A percentile compares a stretch with the other conserved stretches of the same genome.
These are phyloP conservation scores for Shiraia bambusicola DNA, from an alignment of 2,329 filamentous ascomycete genomes.

Conservation along the genomic window DNA sequence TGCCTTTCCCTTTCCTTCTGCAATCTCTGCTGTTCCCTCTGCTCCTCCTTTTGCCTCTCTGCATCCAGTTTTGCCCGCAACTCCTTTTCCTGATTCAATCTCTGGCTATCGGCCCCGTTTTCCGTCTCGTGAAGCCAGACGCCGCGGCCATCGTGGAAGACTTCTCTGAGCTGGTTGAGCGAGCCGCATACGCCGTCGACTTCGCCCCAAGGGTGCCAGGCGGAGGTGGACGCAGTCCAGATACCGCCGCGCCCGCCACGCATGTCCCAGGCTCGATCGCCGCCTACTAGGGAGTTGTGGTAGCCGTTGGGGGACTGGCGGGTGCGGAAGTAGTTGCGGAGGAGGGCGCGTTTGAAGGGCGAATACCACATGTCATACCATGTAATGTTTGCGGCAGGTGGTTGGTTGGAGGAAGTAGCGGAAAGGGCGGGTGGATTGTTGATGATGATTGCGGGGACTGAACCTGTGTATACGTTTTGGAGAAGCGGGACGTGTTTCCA, in stretches of 20 bases:
- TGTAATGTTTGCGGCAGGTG: slow-evolving; percentile 24
- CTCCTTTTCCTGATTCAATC: slow-evolving; percentile 17
- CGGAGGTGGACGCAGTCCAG: slow-evolving; percentile 53
- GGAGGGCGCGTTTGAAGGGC: slow-evolving; percentile 50
- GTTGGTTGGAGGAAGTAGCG: slow-evolving; percentile 15
- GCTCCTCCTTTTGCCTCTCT: slow-evolving; percentile 10
- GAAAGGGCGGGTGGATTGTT: slow-evolving; percentile 21
- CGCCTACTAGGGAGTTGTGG: slow-evolving; percentile 49
- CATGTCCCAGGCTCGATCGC: slow-evolving; percentile 52
- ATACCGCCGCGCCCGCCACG: slow-evolving; percentile 56
- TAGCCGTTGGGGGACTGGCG: slow-evolving; percentile 47
- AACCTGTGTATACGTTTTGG: slow-evolving; percentile 52
- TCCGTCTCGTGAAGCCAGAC: slow-evolving; percentile 40
- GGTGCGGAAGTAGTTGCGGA: slow-evolving; percentile 52
- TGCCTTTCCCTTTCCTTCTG: slow-evolving; percentile 24
- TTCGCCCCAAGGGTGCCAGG: slow-evolving; percentile 53
- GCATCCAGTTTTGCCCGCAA: slow-evolving; percentile 8
- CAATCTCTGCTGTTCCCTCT: slow-evolving; percentile 20
- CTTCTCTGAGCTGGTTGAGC: slow-evolving; percentile 43
- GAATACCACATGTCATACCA: slow-evolving; percentile 55
- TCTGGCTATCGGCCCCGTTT: slow-evolving; percentile 13
- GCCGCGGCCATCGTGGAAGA: slow-evolving; percentile 53
- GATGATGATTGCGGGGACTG: slow-evolving; percentile 50
- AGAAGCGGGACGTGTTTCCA: slow-evolving; percentile 50
- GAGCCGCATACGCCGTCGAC: slow-evolving; percentile 43